Evolutionary conservation across 768 basidiomycete genomes (phyloP).

Genomic region (Polyporus arcularius): DNA sequence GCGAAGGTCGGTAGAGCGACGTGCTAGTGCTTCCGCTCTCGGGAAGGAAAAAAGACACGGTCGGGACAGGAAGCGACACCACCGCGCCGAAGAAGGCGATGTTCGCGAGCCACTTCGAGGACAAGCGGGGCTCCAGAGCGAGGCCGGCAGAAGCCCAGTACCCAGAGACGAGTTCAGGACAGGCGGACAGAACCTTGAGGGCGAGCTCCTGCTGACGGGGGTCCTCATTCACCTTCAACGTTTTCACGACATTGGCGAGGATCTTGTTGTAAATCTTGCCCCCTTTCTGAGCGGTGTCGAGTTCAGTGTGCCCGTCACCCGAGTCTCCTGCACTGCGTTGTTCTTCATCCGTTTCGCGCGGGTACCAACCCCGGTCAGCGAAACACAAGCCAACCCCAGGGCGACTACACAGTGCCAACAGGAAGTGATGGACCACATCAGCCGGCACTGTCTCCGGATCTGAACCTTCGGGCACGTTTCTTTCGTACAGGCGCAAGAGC

Average conservation of each 20-base stretch:
- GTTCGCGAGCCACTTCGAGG: slow-evolving; percentile 90
- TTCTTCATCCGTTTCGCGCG: slow-evolving; percentile 54
- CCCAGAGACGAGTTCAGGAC: slow-evolving; percentile 86
- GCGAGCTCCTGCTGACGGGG: slow-evolving; percentile 82
- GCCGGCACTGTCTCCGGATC: slow-evolving; percentile 63
- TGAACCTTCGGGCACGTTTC: slow-evolving; percentile 48
- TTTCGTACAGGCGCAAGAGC: slow-evolving; percentile 77
- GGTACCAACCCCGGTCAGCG: slow-evolving; percentile 89
- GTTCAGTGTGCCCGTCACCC: slow-evolving; percentile 22
- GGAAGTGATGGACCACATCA: slow-evolving; percentile 83
- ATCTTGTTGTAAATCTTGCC: slow-evolving; percentile 81
- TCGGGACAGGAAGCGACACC: slow-evolving; percentile 75
- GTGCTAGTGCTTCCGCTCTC: slow-evolving; percentile 25
- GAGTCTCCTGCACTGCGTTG: slow-evolving; percentile 33
- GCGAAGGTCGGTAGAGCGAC: slow-evolving; percentile 62
- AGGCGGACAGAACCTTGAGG: slow-evolving; percentile 74
- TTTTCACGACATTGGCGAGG: slow-evolving; percentile 70
- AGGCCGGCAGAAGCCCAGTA: slow-evolving; percentile 72
- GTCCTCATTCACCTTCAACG: slow-evolving; percentile 88
- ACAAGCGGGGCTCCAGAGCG: slow-evolving; percentile 83
- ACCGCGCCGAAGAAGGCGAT: slow-evolving; percentile 81
- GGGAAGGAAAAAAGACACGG: slow-evolving; percentile 58
- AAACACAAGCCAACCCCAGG: slow-evolving; percentile 89
- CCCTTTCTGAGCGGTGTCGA: slow-evolving; percentile 34
- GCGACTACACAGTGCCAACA: slow-evolving; percentile 79